These are phyloP conservation scores for Melastoma malabathricum DNA, from an alignment of 345 rosid genomes.

Conservation along the genomic window DNA sequence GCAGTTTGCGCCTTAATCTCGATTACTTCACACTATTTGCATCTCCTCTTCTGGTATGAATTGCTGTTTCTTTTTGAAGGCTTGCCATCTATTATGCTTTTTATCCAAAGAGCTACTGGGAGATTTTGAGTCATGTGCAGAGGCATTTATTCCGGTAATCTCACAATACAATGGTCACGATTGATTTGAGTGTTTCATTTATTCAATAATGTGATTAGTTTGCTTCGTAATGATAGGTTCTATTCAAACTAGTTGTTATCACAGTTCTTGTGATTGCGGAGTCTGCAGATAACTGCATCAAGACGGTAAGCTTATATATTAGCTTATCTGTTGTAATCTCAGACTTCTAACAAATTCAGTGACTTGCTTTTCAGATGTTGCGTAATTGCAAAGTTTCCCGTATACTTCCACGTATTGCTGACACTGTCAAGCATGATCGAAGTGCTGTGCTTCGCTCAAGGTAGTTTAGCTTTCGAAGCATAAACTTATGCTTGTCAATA, in stretches of 20 bases:
- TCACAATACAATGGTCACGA: not conserved
- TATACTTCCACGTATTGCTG: conserved; percentile 86
- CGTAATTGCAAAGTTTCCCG: conserved; percentile 92
- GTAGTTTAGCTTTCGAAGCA: conserved; percentile 18
- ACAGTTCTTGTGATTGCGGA: conserved; percentile 99
- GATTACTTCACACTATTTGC: too few species aligned
- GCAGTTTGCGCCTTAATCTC: too few species aligned
- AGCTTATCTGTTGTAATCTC: conserved; percentile 3
- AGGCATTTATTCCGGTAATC: conserved; percentile 85
- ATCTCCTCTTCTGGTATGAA: too few species aligned
- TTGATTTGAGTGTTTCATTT: not conserved
- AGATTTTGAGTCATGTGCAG: conserved; percentile 95
- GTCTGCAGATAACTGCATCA: conserved; percentile 97
- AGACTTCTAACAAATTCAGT: conserved; percentile 6
- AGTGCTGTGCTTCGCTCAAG: conserved; percentile 86
- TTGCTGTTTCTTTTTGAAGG: too few species aligned
- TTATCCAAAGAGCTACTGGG: conserved; percentile 94
- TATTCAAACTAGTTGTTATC: conserved; percentile 99
- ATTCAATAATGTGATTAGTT: not conserved
- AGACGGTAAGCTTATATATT: conserved; percentile 42
- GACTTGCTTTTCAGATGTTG: conserved; percentile 57
- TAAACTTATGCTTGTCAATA: too few species aligned
- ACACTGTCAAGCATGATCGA: conserved; percentile 86
- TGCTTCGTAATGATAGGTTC: conserved; percentile 38
- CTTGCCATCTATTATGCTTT: conserved; percentile 82